Base-by-base conservation (phyloP, 495 filamentous ascomycete species). In the Glarea lozoyensis region DNA sequence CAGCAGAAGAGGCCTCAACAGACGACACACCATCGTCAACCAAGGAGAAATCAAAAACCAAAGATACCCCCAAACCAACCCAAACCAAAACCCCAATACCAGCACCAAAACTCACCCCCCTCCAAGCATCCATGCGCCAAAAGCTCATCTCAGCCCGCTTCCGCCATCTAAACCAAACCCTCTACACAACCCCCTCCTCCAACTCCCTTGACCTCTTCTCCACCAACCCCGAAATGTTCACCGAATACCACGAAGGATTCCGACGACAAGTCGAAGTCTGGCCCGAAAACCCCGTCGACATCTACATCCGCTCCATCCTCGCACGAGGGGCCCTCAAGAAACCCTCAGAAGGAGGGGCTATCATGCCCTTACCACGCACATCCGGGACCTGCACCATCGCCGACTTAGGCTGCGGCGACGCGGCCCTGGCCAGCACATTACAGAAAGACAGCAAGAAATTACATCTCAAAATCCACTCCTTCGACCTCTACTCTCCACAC, bases 71-170 rank as follows among this genome's bases (percentile, higher is more conserved):
- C n/a, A n/a, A 7, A 29, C 25, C 25, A 29, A 7, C 25, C 7
- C 7, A 43, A 40, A 30, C 35, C 48, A 32, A 42, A 43, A n/a
- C n/a, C n/a, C n/a, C n/a, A n/a, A n/a, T n/a, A n/a, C 9, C 54
- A 37, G 37, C 50, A 45, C 24, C 60, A 50, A 23, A 64, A 56
- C 74, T 98, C 45, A 98, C 92, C 0, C 88, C 92, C 22, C 74
- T 98, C 38, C 92, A 98, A 68, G 78, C 82, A 44, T 78, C 81
- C 3, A 98, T 98, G 92, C 83, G 83, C 43, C 77, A 85, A 48
- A 97, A 97, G 64, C 79, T 98, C 42, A 72, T 88, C 43, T 88
- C 86, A 4, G 88, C 92, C 11, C 90, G 92, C 45, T 98, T 98
- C 76, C 88, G 92, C 51, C 86, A 96, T 60, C 77, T 98, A 47